These are phyloP conservation scores for Adiantum capillusveneris DNA, from an alignment of 75 land plant species.

Conservation along the genomic window DNA sequence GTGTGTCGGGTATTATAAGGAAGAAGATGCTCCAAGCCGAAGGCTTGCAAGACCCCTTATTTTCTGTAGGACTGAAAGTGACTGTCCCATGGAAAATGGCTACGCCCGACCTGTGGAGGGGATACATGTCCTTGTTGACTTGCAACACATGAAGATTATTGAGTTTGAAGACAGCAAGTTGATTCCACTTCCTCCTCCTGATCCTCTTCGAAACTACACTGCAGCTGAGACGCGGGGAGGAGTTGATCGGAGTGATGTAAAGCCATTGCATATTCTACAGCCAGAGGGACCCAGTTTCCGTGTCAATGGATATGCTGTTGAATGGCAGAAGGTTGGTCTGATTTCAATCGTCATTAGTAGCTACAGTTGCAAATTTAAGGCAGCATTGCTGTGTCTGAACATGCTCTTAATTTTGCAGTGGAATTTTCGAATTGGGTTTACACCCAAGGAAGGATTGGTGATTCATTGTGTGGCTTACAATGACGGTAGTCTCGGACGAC, in stretches of 20 bases:
- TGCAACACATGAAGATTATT: slow-evolving; percentile 81
- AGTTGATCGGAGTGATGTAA: slow-evolving; percentile 90
- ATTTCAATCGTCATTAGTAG: no score
- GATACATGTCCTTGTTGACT: slow-evolving; percentile 78
- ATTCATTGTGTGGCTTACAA: slow-evolving; percentile 85
- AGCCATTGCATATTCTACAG: slow-evolving; percentile 80
- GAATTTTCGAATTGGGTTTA: slow-evolving; percentile 97
- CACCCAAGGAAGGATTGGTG: slow-evolving; percentile 92
- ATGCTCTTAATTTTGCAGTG: slow-evolving; percentile 46
- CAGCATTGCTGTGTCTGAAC: not conserved
- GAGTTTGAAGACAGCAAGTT: slow-evolving; percentile 90
- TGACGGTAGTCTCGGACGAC: slow-evolving; percentile 94
- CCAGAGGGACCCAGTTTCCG: slow-evolving; percentile 98
- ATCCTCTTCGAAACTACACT: slow-evolving; percentile 95
- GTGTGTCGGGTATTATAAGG: slow-evolving; percentile 91
- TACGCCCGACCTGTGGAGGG: slow-evolving; percentile 99
- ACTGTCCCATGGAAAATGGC: slow-evolving; percentile 98
- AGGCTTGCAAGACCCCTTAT: slow-evolving; percentile 91
- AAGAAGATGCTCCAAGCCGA: slow-evolving; percentile 88
- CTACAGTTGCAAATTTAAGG: no score
- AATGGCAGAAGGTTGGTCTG: slow-evolving; percentile 88
- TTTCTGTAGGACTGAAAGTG: slow-evolving; percentile 95
- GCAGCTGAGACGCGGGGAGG: slow-evolving; percentile 88
- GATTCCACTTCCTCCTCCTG: slow-evolving; percentile 96
- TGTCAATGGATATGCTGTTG: slow-evolving; percentile 75